Evolutionary conservation across 371 early-diverging fungal genomes (phyloP).

Genomic region (Sporodiniella umbellata): DNA sequence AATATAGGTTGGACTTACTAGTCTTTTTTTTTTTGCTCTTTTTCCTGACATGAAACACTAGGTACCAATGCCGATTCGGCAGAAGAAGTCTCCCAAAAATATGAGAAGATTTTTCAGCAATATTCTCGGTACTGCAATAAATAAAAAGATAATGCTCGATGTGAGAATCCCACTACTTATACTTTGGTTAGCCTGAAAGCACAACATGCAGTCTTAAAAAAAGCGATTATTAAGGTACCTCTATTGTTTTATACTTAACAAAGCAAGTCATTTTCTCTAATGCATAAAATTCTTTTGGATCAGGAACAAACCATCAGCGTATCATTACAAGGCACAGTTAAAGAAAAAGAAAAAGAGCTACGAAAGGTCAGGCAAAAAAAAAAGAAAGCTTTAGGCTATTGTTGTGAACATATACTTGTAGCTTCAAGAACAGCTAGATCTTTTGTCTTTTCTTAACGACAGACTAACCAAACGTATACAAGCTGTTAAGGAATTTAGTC

Average conservation of each 20-base stretch:
- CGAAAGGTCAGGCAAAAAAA: slow-evolving; percentile 43
- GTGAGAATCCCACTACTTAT: background rate
- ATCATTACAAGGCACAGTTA: slow-evolving; percentile 52
- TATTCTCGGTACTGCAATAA: slow-evolving; percentile 49
- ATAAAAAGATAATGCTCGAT: background rate
- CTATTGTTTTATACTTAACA: too few relatives aligned
- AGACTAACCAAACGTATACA: slow-evolving; percentile 65
- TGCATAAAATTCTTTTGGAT: background rate
- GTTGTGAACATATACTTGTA: slow-evolving; percentile 1
- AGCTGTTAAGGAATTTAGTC: slow-evolving; percentile 52
- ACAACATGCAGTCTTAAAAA: slow-evolving; percentile 61
- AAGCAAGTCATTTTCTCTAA: background rate
- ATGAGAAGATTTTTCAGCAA: slow-evolving; percentile 57
- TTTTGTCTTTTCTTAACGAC: slow-evolving; percentile 64
- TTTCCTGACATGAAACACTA: slow-evolving; percentile 2
- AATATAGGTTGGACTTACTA: slow-evolving; percentile 22
- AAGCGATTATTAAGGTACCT: slow-evolving; percentile 63
- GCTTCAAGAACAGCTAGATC: slow-evolving; percentile 59
- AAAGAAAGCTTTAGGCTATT: too few relatives aligned
- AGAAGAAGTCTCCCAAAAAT: slow-evolving; percentile 61
- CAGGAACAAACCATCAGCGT: slow-evolving; percentile 62
- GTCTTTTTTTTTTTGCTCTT: background rate
- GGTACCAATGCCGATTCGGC: slow-evolving; percentile 45
- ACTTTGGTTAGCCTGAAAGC: slow-evolving; percentile 52
- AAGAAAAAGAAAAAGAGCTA: slow-evolving; percentile 65